These are phyloP conservation scores for Discostella stelligera DNA, from an alignment of 352 stramenopile species.

Conservation along the genomic window DNA sequence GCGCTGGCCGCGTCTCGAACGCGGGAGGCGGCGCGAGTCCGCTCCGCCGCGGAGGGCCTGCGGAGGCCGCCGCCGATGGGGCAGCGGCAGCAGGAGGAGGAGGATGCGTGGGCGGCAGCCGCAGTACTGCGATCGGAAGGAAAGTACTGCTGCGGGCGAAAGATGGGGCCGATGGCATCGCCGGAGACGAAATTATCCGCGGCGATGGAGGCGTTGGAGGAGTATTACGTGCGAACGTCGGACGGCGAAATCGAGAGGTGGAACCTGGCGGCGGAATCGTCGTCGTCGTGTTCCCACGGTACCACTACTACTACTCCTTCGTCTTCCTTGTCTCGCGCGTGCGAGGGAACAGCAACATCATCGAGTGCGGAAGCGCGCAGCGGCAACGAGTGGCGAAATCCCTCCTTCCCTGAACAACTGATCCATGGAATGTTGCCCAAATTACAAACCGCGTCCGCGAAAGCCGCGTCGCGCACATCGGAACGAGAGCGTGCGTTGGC, in stretches of 20 bases:
- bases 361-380: too few species aligned
- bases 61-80: neutral
- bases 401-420: neutral
- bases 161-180: slow-evolving; percentile 44
- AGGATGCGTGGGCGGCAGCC: too few species aligned
- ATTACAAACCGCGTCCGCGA: slow-evolving; percentile 26
- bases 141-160: neutral
- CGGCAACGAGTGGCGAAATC: too few species aligned
- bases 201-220: slow-evolving; percentile 49
- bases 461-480: slow-evolving; percentile 36
- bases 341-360: too few species aligned
- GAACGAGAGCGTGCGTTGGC: slow-evolving; percentile 50
- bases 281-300: neutral
- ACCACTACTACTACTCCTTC: too few species aligned
- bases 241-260: slow-evolving; percentile 41
- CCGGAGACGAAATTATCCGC: slow-evolving; percentile 28
- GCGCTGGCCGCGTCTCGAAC: slow-evolving; percentile 35
- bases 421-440: slow-evolving; percentile 37
- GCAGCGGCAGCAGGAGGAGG: slow-evolving; percentile 14
- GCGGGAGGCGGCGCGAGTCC: slow-evolving; percentile 11
- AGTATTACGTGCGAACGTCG: slow-evolving; percentile 43
- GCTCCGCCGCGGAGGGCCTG: slow-evolving; percentile 13
- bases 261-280: slow-evolving; percentile 18
- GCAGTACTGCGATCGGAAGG: neutral
- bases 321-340: too few species aligned